Conservation (phyloP, 164 flowering plant genomes). For the Aristolochia fimbriata region DNA sequence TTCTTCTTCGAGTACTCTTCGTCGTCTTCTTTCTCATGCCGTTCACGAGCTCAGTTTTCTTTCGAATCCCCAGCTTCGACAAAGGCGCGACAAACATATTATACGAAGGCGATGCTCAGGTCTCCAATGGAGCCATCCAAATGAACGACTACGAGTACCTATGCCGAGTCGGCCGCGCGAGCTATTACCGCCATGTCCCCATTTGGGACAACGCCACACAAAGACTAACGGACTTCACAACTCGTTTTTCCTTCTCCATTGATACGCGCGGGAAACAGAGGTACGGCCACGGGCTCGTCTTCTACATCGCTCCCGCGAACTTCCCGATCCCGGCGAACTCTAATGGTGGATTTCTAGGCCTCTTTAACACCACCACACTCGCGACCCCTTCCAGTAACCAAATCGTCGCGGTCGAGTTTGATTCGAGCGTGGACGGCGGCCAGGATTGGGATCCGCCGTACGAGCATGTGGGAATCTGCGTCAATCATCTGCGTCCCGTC, state of each 20-base stretch:
- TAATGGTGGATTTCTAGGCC: slow-evolving; percentile 30
- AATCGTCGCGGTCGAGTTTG: slow-evolving; percentile 27
- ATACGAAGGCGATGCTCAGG: slow-evolving; percentile 3
- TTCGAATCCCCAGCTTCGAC: slow-evolving; percentile 3
- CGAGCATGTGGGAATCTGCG: slow-evolving; percentile 32
- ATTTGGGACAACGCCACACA: slow-evolving; percentile 9
- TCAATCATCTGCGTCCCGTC: slow-evolving; percentile 10
- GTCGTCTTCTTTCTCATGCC: slow-evolving; percentile 3
- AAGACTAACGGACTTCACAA: slow-evolving; percentile 28
- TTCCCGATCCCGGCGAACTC: slow-evolving; percentile 26
- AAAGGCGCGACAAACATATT: background rate
- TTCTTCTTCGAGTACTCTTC: too few species aligned
- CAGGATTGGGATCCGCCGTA: slow-evolving; percentile 12
- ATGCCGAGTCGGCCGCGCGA: slow-evolving; percentile 12
- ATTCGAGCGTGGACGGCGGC: slow-evolving; percentile 13
- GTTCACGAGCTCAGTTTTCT: background rate
- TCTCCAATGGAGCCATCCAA: slow-evolving; percentile 3
- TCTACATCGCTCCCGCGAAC: slow-evolving; percentile 27
- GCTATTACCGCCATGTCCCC: background rate
- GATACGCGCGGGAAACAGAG: slow-evolving; percentile 5
- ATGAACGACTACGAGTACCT: slow-evolving; percentile 3
- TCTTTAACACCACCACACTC: slow-evolving; percentile 17
- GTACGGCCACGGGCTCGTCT: slow-evolving; percentile 24
- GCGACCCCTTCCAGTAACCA: slow-evolving; percentile 3
- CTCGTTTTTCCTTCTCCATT: slow-evolving; percentile 34